Base-by-base conservation (phyloP, 257 asterid species). In the Penstemon davidsonii region DNA sequence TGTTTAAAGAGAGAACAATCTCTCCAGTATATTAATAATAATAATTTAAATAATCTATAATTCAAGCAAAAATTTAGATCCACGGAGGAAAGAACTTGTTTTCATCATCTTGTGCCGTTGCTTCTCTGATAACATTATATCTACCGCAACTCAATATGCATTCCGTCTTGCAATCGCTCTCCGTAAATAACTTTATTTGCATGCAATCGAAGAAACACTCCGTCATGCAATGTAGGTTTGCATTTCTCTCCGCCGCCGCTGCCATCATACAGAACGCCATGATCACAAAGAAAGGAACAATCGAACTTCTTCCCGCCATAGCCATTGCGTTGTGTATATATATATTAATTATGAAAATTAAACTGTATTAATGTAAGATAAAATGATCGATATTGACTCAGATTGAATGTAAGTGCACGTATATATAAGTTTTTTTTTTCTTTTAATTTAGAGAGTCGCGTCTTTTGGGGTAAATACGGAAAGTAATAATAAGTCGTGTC, bases 161-260 rank as follows among this genome's bases (percentile, higher is more conserved):
- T 39, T 78, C 86, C 36, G 52, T 75, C 70, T 65, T 74, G 70
- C 86, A 81, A 55, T 78, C 86, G 2, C 54, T 42, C 4, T 71
- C 72, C 3, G 43, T 67, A 47, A 81, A 81, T 3, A 81, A 64
- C 67, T 74, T 72, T 6, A 81, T 68, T 9, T 75, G 72, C 38
- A 38, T 55, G 69, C 86, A 81, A 1, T 81, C 86, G 8, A 71
- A 63, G 75, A 64, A 81, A 45, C 86, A 81, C 19, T 81, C 81
- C 64, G 61, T 45, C 86, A 75, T 60, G 66, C 86, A 81, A 3
- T 68, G 78, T 7, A 49, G 39, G 1, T 57, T 64, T 33, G 11
- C 71, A 46, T 58, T 67, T 66, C 70, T 59, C 67, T 74, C 83
- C 4, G 70, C 56, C 4, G 59, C 25, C 0, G 67, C 57, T 62